These are phyloP conservation scores for Lathyrus aphaca DNA, from an alignment of 306 rosid species.

Conservation along the genomic window DNA sequence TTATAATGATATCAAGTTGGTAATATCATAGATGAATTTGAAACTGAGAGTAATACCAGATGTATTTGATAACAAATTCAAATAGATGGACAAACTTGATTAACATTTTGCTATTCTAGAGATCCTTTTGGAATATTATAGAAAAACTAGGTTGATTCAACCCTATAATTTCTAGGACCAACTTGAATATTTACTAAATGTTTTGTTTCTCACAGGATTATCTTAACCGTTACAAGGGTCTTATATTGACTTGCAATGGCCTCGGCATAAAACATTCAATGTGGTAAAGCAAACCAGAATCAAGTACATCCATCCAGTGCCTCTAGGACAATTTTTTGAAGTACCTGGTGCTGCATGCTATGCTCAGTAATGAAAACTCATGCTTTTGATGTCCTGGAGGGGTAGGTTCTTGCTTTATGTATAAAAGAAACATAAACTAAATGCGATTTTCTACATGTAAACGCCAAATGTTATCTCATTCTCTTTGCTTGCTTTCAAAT, in stretches of 20 bases:
- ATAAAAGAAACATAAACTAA: conserved; percentile 22
- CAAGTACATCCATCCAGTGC: conserved; percentile 43
- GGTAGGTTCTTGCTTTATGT: conserved; percentile 41
- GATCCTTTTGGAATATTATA: not conserved
- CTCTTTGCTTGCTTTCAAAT: conserved; percentile 24
- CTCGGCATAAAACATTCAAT: conserved; percentile 87
- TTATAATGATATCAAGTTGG: not conserved
- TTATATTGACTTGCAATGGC: conserved; percentile 96
- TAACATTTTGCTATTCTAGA: not conserved
- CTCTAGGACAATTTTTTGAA: conserved; percentile 48
- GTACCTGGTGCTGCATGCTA: conserved; percentile 51
- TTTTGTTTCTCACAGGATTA: conserved; percentile 67
- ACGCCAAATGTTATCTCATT: conserved; percentile 19
- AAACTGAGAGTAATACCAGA: not conserved
- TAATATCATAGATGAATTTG: not conserved
- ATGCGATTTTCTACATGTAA: conserved; percentile 34
- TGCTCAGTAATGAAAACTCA: conserved; percentile 29
- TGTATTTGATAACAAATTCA: not conserved
- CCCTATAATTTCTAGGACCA: not conserved
- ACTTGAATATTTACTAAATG: not conserved
- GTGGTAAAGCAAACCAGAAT: conserved; percentile 51
- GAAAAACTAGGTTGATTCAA: not conserved
- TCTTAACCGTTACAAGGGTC: conserved; percentile 93
- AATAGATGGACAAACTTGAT: not conserved
- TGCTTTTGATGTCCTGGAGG: conserved; percentile 40